Percentiles rank a stretch among this genome's conserved stretches.
These are phyloP conservation scores for Leccinum pachyderme DNA, from an alignment of 1,284 basidiomycete species.

Conservation along the genomic window DNA sequence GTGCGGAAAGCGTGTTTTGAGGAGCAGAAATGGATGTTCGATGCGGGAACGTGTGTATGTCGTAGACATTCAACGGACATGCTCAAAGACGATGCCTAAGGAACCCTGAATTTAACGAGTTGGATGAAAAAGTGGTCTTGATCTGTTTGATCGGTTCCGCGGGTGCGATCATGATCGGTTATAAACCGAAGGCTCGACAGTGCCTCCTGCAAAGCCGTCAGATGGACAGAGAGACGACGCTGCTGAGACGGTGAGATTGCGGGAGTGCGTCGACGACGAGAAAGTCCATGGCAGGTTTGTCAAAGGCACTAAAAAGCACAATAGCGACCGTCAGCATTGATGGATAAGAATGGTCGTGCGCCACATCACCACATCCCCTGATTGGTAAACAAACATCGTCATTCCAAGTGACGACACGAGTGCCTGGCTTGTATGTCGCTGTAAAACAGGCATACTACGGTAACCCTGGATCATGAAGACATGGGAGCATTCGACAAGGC, in stretches of 20 bases:
- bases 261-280: not conserved
- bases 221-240: not conserved
- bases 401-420: conserved; percentile 18
- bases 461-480: not conserved
- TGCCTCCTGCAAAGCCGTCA: conserved; percentile 4
- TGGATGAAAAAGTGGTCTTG: not conserved
- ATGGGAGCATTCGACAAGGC: not conserved
- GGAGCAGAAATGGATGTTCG: not conserved
- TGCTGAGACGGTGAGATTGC: not conserved
- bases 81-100: conserved; percentile 4
- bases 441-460: not conserved
- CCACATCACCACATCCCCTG: conserved; percentile 24
- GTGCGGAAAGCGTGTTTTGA: not conserved
- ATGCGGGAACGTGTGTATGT: not conserved
- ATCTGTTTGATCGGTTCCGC: conserved; percentile 9
- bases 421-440: conserved; percentile 10
- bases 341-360: conserved; percentile 11
- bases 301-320: not conserved
- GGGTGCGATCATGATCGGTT: conserved; percentile 24
- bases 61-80: not conserved
- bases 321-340: conserved; percentile 3
- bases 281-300: not conserved
- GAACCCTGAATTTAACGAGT: conserved; percentile 4
- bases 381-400: conserved; percentile 10
- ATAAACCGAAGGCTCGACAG: conserved; percentile 7